Evolutionary conservation across 192 early-diverging fungal genomes (phyloP).

Genomic region (Coemansia sp.): DNA sequence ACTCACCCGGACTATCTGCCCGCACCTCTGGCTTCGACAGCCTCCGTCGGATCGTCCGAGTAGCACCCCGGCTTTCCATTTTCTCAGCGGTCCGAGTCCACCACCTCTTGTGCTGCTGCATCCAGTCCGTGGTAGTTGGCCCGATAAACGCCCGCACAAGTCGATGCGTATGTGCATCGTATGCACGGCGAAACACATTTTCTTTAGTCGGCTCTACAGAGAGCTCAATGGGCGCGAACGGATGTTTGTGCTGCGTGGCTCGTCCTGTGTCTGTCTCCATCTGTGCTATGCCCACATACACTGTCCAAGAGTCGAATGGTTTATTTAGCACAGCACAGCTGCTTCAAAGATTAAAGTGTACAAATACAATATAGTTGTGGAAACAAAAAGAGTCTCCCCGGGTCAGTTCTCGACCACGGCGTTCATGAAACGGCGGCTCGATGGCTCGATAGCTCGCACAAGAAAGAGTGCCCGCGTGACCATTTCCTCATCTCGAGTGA

Average conservation of each 20-base stretch:
- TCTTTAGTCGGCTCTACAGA: slow-evolving; percentile 27
- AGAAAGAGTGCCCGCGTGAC: too few species aligned
- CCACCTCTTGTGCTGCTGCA: slow-evolving; percentile 52
- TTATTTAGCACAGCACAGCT: too few species aligned
- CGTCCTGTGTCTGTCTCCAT: too few species aligned
- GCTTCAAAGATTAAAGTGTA: too few species aligned
- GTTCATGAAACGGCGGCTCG: too few species aligned
- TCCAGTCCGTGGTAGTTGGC: slow-evolving; percentile 31
- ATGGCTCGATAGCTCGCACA: too few species aligned
- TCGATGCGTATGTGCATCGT: slow-evolving; percentile 8
- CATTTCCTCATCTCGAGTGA: background rate
- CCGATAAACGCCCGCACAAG: slow-evolving; percentile 42
- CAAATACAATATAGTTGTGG: too few species aligned
- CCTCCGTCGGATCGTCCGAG: slow-evolving; percentile 28
- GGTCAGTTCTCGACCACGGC: too few species aligned
- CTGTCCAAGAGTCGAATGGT: too few species aligned
- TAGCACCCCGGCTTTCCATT: slow-evolving; percentile 16
- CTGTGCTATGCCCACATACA: too few species aligned
- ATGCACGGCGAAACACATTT: slow-evolving; percentile 21
- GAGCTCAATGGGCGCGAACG: slow-evolving; percentile 30
- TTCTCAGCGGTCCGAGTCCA: slow-evolving; percentile 38
- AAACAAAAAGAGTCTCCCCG: too few species aligned
- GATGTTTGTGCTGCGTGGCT: slow-evolving; percentile 28
- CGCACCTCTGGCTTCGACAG: slow-evolving; percentile 4
- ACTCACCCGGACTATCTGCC: slow-evolving; percentile 14